Base-by-base conservation (phyloP, 805 yeast genomes). In the Tetrapisispora fleetii region DNA sequence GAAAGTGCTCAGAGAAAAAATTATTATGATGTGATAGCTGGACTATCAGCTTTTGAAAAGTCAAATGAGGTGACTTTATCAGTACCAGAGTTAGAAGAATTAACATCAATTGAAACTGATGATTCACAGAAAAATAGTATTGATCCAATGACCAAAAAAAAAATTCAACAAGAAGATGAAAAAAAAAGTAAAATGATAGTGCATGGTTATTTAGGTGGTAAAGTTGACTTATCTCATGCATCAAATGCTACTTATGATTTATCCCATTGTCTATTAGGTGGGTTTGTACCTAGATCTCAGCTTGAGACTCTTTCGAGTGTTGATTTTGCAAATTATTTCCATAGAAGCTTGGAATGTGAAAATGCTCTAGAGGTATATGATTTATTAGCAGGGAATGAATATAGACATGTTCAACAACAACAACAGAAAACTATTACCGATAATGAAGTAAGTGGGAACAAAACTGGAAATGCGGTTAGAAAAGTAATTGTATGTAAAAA, bases 281-380 rank as follows among this genome's bases (percentile, higher is more conserved):
- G 65, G 9, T 63, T 61, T 44, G 67, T 64, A 10, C 68, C 68
- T 19, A 54, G 52, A 43, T 52, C 55, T 24, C 65, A 63, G 48
- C 39, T 64, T 40, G 68, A 64, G 41, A 54, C 65, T 1, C 49
- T 64, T 7, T 62, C 67, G 0, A 58, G 67, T 46, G 55, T 58
- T 32, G 67, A 64, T 46, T 64, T 64, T 54, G 65, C 67, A 6
- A 62, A 60, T 19, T 60, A 58, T 45, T 64, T 64, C 50, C 62
- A 62, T 38, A 61, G 56, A 33, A 50, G 58, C 0, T 42, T 63
- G 19, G 62, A 62, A 22, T 63, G 64, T 40, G 62, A 60, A 28
- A 51, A 58, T 38, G 62, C 65, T 2, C 37, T 60, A n/a, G 58
- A 58, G 37, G 54, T 56, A 1, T 56, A 59, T 39, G 65, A 60